phyloP scores from a whole-genome alignment of 2,329 filamentous ascomycete species.

The Paracoccidioides brasiliensis region DNA sequence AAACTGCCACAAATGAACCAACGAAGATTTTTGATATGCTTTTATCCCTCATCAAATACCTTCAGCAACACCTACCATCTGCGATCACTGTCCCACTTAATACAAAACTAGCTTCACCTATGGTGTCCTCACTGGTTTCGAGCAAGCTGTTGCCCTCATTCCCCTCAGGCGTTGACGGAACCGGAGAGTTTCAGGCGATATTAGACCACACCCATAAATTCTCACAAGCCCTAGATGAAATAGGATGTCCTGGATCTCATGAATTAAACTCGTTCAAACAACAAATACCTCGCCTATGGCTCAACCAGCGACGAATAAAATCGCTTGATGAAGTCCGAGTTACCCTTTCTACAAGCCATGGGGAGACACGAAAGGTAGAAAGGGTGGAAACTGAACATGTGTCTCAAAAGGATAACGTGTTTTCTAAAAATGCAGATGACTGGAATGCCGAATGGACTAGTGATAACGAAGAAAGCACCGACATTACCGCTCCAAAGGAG shows the following conservation, averaged over 20 bases:
- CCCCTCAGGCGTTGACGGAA: conserved; percentile 57
- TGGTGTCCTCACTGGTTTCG: conserved; percentile 55
- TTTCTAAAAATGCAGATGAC: conserved; percentile 48
- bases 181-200: conserved; percentile 57
- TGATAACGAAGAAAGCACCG: conserved; percentile 38
- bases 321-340: conserved; percentile 62
- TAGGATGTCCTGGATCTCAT: conserved; percentile 48
- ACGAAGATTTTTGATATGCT: conserved; percentile 33
- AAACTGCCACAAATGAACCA: conserved; percentile 17
- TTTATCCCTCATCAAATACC: conserved; percentile 35
- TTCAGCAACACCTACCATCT: conserved; percentile 38
- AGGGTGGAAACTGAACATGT: conserved; percentile 73
- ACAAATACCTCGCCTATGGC: conserved; percentile 70
- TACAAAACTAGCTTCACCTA: conserved; percentile 53
- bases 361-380: conserved; percentile 58
- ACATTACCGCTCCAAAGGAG: conserved; percentile 9
- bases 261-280: conserved; percentile 68
- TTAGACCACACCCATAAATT: conserved; percentile 54
- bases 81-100: conserved; percentile 45
- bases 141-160: conserved; percentile 66
- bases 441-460: conserved; percentile 65
- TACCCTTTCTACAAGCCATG: conserved; percentile 54
- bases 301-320: conserved; percentile 67
- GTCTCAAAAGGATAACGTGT: conserved; percentile 52
- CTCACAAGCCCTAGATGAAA: conserved; percentile 46